phyloP scores from a whole-genome alignment of 2,329 filamentous ascomycete genomes.

The Harringtonia aguacate region DNA sequence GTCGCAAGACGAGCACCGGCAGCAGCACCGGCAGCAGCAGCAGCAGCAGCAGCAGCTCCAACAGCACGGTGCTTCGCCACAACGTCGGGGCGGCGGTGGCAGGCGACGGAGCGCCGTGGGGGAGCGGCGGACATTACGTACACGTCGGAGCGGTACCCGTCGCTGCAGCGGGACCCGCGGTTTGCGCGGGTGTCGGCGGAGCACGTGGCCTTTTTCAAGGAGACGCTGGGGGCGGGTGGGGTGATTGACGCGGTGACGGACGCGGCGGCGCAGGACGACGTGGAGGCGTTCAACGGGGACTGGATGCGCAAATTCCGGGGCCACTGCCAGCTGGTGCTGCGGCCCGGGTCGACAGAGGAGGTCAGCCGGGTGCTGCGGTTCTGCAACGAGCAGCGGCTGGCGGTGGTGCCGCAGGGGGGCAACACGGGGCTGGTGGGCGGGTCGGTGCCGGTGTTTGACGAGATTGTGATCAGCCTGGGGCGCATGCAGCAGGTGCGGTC shows the following conservation, averaged over 20 bases:
- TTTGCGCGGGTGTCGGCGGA: slow-evolving; percentile 65
- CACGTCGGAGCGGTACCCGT: slow-evolving; percentile 79
- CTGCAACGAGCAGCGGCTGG: slow-evolving; percentile 86
- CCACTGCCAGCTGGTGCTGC: slow-evolving; percentile 77
- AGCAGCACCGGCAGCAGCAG: background rate
- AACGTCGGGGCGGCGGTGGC: slow-evolving; percentile 4
- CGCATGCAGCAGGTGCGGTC: slow-evolving; percentile 86
- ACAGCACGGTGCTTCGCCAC: slow-evolving; percentile 5
- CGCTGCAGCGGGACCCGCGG: slow-evolving; percentile 66
- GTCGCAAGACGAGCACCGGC: background rate
- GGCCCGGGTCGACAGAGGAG: slow-evolving; percentile 74
- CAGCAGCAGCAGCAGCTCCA: background rate
- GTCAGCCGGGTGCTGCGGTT: slow-evolving; percentile 87
- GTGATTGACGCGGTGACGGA: slow-evolving; percentile 74
- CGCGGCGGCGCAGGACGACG: slow-evolving; percentile 60
- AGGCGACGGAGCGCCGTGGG: background rate
- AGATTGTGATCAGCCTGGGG: slow-evolving; percentile 85
- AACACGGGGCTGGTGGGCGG: slow-evolving; percentile 95
- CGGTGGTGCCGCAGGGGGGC: slow-evolving; percentile 92
- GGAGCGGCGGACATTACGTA: slow-evolving; percentile 43
- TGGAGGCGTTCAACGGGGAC: slow-evolving; percentile 89
- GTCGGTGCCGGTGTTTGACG: slow-evolving; percentile 93
- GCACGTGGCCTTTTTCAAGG: slow-evolving; percentile 74
- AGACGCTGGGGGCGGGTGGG: slow-evolving; percentile 66
- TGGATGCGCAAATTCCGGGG: slow-evolving; percentile 99